A percentile compares a stretch with the other conserved stretches of the same genome.
These are phyloP conservation scores for Fusarium globosum DNA, from an alignment of 2,329 filamentous ascomycete species.

Conservation along the genomic window DNA sequence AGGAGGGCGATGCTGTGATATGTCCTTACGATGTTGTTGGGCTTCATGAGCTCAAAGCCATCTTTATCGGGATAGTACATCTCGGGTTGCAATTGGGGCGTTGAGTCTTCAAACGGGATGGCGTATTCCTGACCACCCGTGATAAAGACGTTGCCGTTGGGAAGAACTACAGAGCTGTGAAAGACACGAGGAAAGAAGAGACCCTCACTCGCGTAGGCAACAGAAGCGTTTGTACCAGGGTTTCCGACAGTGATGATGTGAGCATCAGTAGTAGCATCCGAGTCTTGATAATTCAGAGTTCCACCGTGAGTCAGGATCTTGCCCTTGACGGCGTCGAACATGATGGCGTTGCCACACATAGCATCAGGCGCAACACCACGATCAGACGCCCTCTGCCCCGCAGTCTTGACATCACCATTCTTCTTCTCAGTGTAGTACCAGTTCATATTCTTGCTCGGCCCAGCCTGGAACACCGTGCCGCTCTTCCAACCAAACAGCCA, in stretches of 20 bases:
- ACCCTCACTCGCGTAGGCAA: constrained; percentile 14
- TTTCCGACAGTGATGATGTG: constrained; percentile 61
- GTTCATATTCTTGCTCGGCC: constrained; percentile 63
- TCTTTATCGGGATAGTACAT: constrained; percentile 15
- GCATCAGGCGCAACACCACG: constrained; percentile 55
- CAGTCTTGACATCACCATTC: constrained; percentile 33
- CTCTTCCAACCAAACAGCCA: constrained; percentile 56
- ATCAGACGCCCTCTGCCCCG: constrained; percentile 45
- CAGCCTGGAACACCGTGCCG: constrained; percentile 62
- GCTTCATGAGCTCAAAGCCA: constrained; percentile 15
- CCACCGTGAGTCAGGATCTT: constrained; percentile 67
- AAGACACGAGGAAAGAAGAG: constrained; percentile 52
- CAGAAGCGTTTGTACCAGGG: neutral
- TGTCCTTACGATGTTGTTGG: constrained; percentile 24
- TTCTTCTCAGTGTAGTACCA: constrained; percentile 60
- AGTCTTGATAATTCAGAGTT: constrained; percentile 57
- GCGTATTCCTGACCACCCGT: constrained; percentile 52
- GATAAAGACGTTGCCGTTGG: constrained; percentile 61
- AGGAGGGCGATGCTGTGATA: constrained; percentile 33
- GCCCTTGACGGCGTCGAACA: constrained; percentile 68
- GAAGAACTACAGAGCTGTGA: constrained; percentile 59
- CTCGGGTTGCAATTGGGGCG: constrained; percentile 21
- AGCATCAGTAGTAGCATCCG: constrained; percentile 55
- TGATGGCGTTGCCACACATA: constrained; percentile 67
- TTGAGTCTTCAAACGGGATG: constrained; percentile 31